Percentiles rank a stretch among this genome's conserved stretches.
These are phyloP conservation scores for Coriaria nepalensis DNA, from an alignment of 306 rosid species.

Conservation along the genomic window DNA sequence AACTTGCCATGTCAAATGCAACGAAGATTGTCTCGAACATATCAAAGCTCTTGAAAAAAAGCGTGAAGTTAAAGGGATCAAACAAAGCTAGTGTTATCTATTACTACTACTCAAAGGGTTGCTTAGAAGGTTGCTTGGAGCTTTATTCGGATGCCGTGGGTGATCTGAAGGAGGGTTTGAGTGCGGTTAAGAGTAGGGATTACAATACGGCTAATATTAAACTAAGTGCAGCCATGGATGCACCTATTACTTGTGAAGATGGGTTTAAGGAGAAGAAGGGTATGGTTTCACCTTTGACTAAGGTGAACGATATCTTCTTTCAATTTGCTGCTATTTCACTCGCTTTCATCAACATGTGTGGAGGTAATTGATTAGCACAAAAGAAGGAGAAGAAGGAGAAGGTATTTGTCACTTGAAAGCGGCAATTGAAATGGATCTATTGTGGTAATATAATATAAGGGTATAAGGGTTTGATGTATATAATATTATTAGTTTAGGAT, in stretches of 20 bases:
- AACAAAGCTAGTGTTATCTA: no score
- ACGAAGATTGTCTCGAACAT: conserved; percentile 25
- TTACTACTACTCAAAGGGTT: conserved; percentile 7
- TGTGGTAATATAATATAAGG: no score
- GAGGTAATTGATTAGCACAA: background rate
- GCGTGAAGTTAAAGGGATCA: conserved; percentile 1
- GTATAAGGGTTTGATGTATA: no score
- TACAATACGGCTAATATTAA: conserved; percentile 12
- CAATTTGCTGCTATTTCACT: conserved; percentile 37
- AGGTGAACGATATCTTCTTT: conserved; percentile 21
- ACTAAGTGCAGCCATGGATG: conserved; percentile 37
- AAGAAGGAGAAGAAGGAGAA: background rate
- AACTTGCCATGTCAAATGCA: conserved; percentile 33
- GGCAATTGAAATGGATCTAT: no score
- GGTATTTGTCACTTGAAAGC: no score
- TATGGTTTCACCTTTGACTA: conserved; percentile 34
- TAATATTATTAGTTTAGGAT: no score
- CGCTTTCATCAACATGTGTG: conserved; percentile 27
- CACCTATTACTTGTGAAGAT: conserved; percentile 46
- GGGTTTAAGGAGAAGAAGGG: conserved; percentile 41
- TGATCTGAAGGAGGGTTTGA: conserved; percentile 5
- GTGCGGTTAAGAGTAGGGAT: conserved; percentile 10
- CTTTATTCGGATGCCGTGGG: conserved; percentile 20
- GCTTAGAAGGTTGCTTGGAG: conserved; percentile 32
- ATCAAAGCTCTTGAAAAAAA: conserved; percentile 20